phyloP scores from a whole-genome alignment of 140 eudicot species.

The Erigeron philadelphicus region DNA sequence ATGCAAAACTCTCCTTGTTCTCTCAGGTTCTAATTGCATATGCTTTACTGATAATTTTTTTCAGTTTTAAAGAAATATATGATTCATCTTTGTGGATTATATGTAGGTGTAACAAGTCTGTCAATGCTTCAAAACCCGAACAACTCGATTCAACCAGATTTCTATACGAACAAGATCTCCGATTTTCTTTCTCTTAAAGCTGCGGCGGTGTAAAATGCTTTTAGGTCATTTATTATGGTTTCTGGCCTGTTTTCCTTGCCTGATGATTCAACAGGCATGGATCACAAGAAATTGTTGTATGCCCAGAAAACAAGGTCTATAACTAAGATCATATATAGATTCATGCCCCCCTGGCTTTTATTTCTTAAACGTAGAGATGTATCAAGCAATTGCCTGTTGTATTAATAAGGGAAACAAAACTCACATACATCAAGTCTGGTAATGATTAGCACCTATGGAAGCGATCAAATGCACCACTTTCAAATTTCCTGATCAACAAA shows the following conservation, averaged over 20 bases:
- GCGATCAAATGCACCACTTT: not conserved
- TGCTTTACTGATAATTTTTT: not conserved
- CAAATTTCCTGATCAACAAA: not conserved
- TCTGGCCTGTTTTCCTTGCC: not conserved
- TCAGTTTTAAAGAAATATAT: not conserved
- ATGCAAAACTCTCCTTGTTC: slow-evolving; percentile 98
- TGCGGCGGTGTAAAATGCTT: slow-evolving; percentile 50
- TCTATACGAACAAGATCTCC: slow-evolving; percentile 86
- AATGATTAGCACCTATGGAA: not conserved
- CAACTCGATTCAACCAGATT: slow-evolving; percentile 93
- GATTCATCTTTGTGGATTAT: not conserved
- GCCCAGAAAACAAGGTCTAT: not conserved
- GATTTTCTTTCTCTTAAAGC: slow-evolving; percentile 83
- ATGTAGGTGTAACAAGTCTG: slow-evolving; percentile 73
- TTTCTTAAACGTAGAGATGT: not conserved
- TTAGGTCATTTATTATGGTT: slow-evolving; percentile 7
- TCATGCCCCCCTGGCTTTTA: not conserved
- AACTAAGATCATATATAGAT: not conserved
- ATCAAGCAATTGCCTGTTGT: not conserved
- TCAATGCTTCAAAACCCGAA: slow-evolving; percentile 80
- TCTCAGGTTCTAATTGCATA: slow-evolving; percentile 53
- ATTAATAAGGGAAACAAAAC: not conserved
- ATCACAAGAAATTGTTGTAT: slow-evolving; percentile 13
- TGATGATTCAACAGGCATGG: slow-evolving; percentile 3
- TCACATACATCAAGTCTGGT: not conserved